Conservation (phyloP, 176 grass and related monocot genomes). For the Oryza officinalis region DNA sequence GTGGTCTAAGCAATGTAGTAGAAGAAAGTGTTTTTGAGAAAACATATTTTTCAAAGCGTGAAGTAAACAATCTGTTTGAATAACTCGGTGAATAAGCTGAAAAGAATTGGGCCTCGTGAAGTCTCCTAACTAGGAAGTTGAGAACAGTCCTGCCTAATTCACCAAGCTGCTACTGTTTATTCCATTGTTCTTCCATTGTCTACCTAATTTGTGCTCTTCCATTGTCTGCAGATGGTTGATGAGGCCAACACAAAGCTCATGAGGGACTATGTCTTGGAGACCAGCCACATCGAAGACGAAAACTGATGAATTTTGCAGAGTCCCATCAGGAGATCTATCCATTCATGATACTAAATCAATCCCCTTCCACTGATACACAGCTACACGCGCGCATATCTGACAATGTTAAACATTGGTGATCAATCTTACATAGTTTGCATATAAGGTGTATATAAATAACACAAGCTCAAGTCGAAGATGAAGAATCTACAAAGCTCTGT, state of each 20-base stretch:
- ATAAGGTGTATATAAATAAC: neutral
- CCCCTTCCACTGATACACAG: neutral
- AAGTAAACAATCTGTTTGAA: no score
- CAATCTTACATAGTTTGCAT: neutral
- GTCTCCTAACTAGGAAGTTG: neutral
- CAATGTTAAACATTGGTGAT: neutral
- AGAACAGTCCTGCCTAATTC: neutral
- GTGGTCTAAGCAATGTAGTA: no score
- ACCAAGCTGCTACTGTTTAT: neutral
- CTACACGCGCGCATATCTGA: neutral
- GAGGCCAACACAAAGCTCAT: constrained; percentile 81
- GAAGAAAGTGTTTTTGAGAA: no score
- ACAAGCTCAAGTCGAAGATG: neutral
- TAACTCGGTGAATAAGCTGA: no score
- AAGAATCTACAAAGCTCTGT: neutral
- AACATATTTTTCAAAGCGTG: no score
- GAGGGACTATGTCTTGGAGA: constrained; percentile 89
- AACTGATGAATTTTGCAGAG: constrained; percentile 21
- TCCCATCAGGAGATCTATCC: neutral
- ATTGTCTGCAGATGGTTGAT: constrained; percentile 75
- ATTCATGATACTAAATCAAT: neutral
- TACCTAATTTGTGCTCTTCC: neutral
- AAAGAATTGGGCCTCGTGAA: neutral
- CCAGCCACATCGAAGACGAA: constrained; percentile 72
- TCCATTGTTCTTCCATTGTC: neutral